phyloP scores from a whole-genome alignment of 2,329 filamentous ascomycete genomes.

The Colletotrichum eremochloae region DNA sequence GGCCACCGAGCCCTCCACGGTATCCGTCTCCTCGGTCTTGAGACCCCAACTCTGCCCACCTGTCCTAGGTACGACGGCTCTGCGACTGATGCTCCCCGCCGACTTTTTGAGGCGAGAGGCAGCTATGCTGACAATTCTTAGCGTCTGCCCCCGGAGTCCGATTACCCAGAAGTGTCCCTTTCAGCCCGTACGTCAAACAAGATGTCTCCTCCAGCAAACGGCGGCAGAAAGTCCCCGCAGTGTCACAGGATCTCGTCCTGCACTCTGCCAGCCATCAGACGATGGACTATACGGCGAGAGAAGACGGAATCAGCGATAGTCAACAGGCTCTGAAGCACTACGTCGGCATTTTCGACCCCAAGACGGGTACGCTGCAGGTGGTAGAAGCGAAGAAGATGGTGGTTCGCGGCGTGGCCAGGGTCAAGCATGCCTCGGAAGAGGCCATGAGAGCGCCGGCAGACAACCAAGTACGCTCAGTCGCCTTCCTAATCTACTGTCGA shows the following conservation, averaged over 20 bases:
- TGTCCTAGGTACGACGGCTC: conserved; percentile 61
- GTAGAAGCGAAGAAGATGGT: conserved; percentile 75
- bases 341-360: conserved; percentile 73
- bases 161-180: conserved; percentile 54
- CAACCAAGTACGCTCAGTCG: conserved; percentile 37
- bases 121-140: conserved; percentile 35
- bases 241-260: conserved; percentile 64
- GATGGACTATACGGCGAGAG: conserved; percentile 71
- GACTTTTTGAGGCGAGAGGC: not conserved
- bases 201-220: conserved; percentile 54
- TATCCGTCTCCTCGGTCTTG: conserved; percentile 62
- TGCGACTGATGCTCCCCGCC: not conserved
- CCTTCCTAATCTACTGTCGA: too few species aligned
- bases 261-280: conserved; percentile 69
- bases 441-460: conserved; percentile 53
- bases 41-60: conserved; percentile 63
- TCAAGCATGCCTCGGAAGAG: conserved; percentile 65
- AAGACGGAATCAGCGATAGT: conserved; percentile 53
- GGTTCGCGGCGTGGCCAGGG: conserved; percentile 68
- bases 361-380: conserved; percentile 70
- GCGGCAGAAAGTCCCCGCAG: conserved; percentile 55
- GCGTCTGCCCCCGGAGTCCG: conserved; percentile 53
- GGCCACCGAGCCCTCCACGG: conserved; percentile 49
- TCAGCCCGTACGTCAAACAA: conserved; percentile 63
- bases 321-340: conserved; percentile 70